A percentile compares a stretch with the other conserved stretches of the same genome.
phyloP scores from a whole-genome alignment of 352 stramenopile species.

The Albugo candida region DNA sequence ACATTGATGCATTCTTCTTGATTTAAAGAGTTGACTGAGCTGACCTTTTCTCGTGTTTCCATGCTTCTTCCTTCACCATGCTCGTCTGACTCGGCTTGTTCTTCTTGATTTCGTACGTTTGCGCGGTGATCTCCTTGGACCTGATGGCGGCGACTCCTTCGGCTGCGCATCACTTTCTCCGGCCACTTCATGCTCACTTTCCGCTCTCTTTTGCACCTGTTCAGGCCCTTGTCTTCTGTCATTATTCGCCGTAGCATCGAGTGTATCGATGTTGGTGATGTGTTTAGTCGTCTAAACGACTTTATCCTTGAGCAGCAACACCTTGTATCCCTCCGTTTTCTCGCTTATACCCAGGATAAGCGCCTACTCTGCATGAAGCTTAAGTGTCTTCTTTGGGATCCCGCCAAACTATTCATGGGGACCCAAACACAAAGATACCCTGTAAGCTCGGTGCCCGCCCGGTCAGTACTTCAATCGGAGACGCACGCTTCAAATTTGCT shows the following conservation, averaged over 20 bases:
- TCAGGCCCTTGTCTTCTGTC: background rate
- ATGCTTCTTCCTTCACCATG: too few species aligned
- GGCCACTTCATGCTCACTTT: too few species aligned
- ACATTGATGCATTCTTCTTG: too few species aligned
- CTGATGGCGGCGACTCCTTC: too few species aligned
- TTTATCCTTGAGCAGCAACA: background rate
- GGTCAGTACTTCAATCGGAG: constrained; percentile 2
- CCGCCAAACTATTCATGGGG: background rate
- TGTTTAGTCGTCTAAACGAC: constrained; percentile 1
- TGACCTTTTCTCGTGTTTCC: too few species aligned
- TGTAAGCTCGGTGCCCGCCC: background rate
- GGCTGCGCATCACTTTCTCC: too few species aligned
- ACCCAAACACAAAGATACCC: constrained; percentile 4
- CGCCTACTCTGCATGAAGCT: background rate
- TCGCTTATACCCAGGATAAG: background rate
- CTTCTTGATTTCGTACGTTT: too few species aligned
- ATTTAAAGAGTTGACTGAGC: too few species aligned
- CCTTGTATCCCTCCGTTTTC: background rate
- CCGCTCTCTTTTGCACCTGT: too few species aligned
- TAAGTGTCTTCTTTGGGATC: too few species aligned
- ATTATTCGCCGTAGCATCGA: constrained; percentile 1
- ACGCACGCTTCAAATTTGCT: background rate
- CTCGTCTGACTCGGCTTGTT: too few species aligned
- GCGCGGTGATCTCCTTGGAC: too few species aligned
- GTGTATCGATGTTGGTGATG: constrained; percentile 5